Evolutionary conservation across 2,329 filamentous ascomycete genomes (phyloP), one percentile per base, ranked within the genome.

Genomic region (Geosmithia putterillii): DNA sequence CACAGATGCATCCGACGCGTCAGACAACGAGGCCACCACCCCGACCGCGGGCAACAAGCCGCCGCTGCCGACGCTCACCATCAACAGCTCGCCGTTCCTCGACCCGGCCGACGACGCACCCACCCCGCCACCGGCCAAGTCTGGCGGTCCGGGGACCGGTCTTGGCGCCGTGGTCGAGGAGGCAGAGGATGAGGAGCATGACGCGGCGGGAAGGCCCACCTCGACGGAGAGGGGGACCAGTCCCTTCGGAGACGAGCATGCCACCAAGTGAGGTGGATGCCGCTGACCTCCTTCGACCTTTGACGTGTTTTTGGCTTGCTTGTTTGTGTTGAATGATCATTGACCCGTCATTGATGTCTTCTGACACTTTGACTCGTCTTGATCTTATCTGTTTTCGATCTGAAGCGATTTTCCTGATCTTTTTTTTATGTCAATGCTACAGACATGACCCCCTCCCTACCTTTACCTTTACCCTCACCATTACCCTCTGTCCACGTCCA

Each of bases 231-330:
- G 59, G 32, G 60, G 55, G 15, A 56, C 51, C 45, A 76, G 72
- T 50, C 75, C 73, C 2, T 79, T 79, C 52, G 68, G 72, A 18
- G 75, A 79, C 49, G 71, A 76, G 52, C 66, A 79, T 51, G 75
- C 73, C 42, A 70, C 74, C 23, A 68, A 65, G 51, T 71, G 74
- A 49, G 23, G 35, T n/a, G 8, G 10, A 19, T 15, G 32, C 10
- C 28, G 28, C 3, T 7, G 10, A 12, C 15, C 6, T 32, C 3
- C 10, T 32, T 38, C 20, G n/a, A n/a, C n/a, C 10, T 38, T 38
- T 14, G 9, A 4, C 15, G 4, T 18, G 4, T 38, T 15, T 22
- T 18, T 19, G n/a, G n/a, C n/a, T 34, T 23, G 19, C 41, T 23
- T 41, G 34, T 32, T 34, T 32, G 14, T 37, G 18, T 35, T 36